Evolutionary conservation across 805 yeast species (phyloP).

Genomic region (Cyberlindnera subsufficiens): DNA sequence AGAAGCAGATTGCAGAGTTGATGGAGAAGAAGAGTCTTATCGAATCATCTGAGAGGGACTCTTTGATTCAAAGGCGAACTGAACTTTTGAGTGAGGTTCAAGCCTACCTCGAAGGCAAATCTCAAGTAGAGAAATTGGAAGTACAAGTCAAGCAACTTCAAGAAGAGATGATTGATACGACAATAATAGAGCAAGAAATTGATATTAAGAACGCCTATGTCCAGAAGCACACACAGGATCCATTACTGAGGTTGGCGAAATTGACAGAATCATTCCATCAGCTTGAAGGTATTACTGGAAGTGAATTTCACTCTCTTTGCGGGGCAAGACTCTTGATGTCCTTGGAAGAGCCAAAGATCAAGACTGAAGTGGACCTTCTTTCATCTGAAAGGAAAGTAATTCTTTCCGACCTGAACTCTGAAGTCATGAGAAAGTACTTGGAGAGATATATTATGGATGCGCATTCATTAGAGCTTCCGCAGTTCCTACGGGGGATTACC

Average conservation of each 20-base stretch:
- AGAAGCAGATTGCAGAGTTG: slow-evolving; percentile 1
- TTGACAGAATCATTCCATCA: slow-evolving; percentile 6
- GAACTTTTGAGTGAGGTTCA: slow-evolving; percentile 9
- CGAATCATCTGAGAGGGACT: slow-evolving; percentile 15
- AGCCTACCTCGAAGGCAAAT: slow-evolving; percentile 2
- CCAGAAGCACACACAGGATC: slow-evolving; percentile 19
- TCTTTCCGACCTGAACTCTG: neutral
- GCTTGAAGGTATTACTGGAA: slow-evolving; percentile 12
- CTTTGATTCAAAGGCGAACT: slow-evolving; percentile 5
- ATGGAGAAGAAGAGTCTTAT: slow-evolving; percentile 3
- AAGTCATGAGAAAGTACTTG: slow-evolving; percentile 2
- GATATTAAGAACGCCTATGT: slow-evolving; percentile 6
- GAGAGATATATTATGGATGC: slow-evolving; percentile 5
- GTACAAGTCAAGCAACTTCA: slow-evolving; percentile 7
- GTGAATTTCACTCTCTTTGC: slow-evolving; percentile 7
- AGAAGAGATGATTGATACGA: slow-evolving; percentile 10
- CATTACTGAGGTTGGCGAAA: slow-evolving; percentile 9
- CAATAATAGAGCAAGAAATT: slow-evolving; percentile 15
- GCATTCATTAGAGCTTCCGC: neutral
- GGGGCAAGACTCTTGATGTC: slow-evolving; percentile 6
- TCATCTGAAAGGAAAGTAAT: neutral
- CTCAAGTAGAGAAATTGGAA: slow-evolving; percentile 1
- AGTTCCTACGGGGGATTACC: slow-evolving; percentile 6
- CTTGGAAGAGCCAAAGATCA: slow-evolving; percentile 6
- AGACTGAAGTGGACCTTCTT: slow-evolving; percentile 8